phyloP scores from a whole-genome alignment of 1,284 basidiomycete genomes.

The Phellopilus nigrolimitatus region DNA sequence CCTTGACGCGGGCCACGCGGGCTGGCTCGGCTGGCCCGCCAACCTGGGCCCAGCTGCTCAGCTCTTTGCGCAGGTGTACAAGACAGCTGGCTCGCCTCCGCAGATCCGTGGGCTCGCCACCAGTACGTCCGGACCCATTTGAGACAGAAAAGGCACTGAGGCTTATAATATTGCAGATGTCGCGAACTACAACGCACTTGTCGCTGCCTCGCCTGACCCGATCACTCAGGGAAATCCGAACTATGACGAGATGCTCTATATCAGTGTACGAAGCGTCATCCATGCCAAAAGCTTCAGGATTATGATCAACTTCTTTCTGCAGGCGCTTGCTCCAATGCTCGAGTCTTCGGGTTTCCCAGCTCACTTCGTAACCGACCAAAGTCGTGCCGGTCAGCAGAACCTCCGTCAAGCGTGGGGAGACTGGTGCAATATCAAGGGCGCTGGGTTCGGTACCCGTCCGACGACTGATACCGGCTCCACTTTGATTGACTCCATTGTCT shows the following conservation, averaged over 20 bases:
- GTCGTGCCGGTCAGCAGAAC: constrained; percentile 57
- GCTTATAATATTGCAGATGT: constrained; percentile 34
- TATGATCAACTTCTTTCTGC: constrained; percentile 3
- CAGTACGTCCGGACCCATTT: constrained; percentile 26
- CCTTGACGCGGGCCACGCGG: constrained; percentile 61
- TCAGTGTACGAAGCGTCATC: constrained; percentile 35
- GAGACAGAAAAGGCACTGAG: background rate
- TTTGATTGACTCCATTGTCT: constrained; percentile 58
- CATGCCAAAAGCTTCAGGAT: background rate
- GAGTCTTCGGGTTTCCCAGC: constrained; percentile 46
- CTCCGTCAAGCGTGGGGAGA: constrained; percentile 50
- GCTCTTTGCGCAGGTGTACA: constrained; percentile 48
- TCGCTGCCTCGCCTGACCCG: constrained; percentile 49
- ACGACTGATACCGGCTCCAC: constrained; percentile 51
- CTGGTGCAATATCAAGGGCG: constrained; percentile 59
- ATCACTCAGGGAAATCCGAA: constrained; percentile 54
- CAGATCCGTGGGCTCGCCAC: constrained; percentile 60
- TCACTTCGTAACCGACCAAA: constrained; percentile 62
- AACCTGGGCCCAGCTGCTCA: constrained; percentile 55
- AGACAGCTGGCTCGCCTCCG: constrained; percentile 43
- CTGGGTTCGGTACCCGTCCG: constrained; percentile 58
- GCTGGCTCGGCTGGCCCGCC: constrained; percentile 59
- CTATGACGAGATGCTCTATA: constrained; percentile 60
- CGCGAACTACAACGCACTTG: constrained; percentile 59
- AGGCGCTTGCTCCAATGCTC: constrained; percentile 48